Evolutionary conservation across 352 stramenopile species (phyloP).

Genomic region (Plasmopara viticola): DNA sequence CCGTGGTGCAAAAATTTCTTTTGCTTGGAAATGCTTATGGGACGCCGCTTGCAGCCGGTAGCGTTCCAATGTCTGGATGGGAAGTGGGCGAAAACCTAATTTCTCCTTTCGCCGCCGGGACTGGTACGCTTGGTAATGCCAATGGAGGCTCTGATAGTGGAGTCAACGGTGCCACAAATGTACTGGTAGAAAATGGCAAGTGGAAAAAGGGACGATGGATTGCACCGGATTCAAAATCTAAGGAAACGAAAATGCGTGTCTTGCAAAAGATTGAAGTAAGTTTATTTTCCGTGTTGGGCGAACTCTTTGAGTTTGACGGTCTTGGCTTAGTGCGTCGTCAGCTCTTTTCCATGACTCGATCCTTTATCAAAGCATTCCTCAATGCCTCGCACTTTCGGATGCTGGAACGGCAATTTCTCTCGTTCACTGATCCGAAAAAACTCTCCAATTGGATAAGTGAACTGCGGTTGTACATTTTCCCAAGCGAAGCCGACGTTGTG

Average conservation of each 20-base stretch:
- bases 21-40: slow-evolving; percentile 31
- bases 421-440: slow-evolving; percentile 67
- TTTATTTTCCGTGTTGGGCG: slow-evolving; percentile 64
- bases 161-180: slow-evolving; percentile 5
- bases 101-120: slow-evolving; percentile 9
- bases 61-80: slow-evolving; percentile 9
- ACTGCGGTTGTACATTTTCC: slow-evolving; percentile 62
- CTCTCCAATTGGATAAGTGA: slow-evolving; percentile 46
- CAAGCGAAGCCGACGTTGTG: slow-evolving; percentile 14
- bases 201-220: slow-evolving; percentile 54
- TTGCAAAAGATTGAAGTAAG: slow-evolving; percentile 77
- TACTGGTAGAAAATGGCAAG: slow-evolving; percentile 69
- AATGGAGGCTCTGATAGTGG: slow-evolving; percentile 5
- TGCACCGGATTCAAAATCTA: slow-evolving; percentile 55
- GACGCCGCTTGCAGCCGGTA: slow-evolving; percentile 7
- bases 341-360: slow-evolving; percentile 79
- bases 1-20: slow-evolving; percentile 69
- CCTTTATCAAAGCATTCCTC: slow-evolving; percentile 76
- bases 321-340: slow-evolving; percentile 74
- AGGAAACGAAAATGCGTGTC: slow-evolving; percentile 76
- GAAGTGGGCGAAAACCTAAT: slow-evolving; percentile 13
- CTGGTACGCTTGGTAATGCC: slow-evolving; percentile 9
- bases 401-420: slow-evolving; percentile 76
- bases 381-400: slow-evolving; percentile 74
- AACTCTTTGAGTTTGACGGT: slow-evolving; percentile 83